phyloP scores from a whole-genome alignment of 2,329 filamentous ascomycete genomes.

The Sporothrix euskadiensis region DNA sequence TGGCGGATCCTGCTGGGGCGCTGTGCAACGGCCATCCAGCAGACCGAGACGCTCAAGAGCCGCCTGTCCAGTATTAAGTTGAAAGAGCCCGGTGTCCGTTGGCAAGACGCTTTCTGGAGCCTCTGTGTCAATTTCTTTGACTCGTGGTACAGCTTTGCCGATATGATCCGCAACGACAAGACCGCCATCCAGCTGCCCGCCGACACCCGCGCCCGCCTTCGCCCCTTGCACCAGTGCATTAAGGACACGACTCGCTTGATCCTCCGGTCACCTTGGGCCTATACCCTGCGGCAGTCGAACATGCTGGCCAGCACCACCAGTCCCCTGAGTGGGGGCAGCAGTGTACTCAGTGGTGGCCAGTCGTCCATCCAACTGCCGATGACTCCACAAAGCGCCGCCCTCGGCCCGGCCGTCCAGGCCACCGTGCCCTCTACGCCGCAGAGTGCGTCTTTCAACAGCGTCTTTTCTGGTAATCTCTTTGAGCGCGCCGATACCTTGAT shows the following conservation, averaged over 20 bases:
- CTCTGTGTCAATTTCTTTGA: constrained; percentile 74
- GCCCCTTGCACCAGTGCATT: constrained; percentile 78
- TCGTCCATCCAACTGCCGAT: constrained; percentile 60
- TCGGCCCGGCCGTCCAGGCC: constrained; percentile 86
- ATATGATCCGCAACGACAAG: constrained; percentile 57
- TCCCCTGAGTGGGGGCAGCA: constrained; percentile 36
- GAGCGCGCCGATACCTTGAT: constrained; percentile 60
- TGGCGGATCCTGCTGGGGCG: constrained; percentile 73
- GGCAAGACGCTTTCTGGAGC: constrained; percentile 62
- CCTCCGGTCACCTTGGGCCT: constrained; percentile 58
- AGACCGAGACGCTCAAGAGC: constrained; percentile 70
- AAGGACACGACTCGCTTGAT: constrained; percentile 79
- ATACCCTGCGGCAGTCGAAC: constrained; percentile 43
- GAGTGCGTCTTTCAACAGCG: constrained; percentile 55
- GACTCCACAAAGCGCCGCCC: constrained; percentile 83
- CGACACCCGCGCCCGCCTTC: constrained; percentile 72
- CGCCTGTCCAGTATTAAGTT: constrained; percentile 79
- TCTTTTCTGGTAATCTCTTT: constrained; percentile 61
- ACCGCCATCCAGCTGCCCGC: constrained; percentile 57
- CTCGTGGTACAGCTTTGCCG: constrained; percentile 67
- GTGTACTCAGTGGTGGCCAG: constrained; percentile 26
- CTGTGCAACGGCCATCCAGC: constrained; percentile 68
- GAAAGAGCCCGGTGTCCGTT: constrained; percentile 76
- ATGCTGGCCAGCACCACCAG: constrained; percentile 39
- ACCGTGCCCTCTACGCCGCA: constrained; percentile 75